Evolutionary conservation across 2,329 filamentous ascomycete genomes (phyloP).

Genomic region (Cytospora piceicola): DNA sequence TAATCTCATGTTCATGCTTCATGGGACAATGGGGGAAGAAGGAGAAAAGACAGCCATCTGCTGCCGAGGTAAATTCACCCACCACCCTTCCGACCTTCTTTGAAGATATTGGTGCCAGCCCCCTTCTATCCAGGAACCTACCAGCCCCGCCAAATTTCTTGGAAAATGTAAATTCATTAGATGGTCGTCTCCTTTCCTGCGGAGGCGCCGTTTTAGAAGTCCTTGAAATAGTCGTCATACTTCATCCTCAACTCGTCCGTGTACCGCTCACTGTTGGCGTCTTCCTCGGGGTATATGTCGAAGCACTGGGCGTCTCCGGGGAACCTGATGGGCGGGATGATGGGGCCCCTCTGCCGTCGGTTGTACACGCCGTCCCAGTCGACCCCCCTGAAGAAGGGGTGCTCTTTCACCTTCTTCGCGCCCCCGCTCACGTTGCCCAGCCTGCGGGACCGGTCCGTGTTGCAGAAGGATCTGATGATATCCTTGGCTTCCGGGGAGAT

Average conservation of each 20-base stretch:
- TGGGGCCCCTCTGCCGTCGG: conserved; percentile 68
- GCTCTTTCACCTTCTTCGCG: conserved; percentile 70
- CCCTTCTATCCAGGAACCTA: not conserved
- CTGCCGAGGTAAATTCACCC: not conserved
- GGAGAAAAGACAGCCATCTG: not conserved
- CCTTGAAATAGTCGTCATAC: conserved; percentile 73
- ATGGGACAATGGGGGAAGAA: not conserved
- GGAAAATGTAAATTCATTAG: not conserved
- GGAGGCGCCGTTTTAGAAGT: conserved; percentile 57
- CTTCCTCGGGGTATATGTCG: conserved; percentile 80
- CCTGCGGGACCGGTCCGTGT: conserved; percentile 75
- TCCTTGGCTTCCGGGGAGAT: conserved; percentile 73
- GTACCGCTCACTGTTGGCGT: conserved; percentile 66
- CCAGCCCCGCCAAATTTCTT: not conserved
- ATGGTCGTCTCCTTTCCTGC: not conserved
- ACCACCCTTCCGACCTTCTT: not conserved
- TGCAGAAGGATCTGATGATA: conserved; percentile 77
- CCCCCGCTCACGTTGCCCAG: conserved; percentile 80
- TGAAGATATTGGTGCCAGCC: not conserved
- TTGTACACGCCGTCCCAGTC: conserved; percentile 75
- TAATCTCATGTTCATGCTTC: not conserved
- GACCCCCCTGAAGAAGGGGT: conserved; percentile 74
- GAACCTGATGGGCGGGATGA: conserved; percentile 73
- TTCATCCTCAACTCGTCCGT: conserved; percentile 69
- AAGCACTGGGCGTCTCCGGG: conserved; percentile 80